A percentile compares a stretch with the other conserved stretches of the same genome.
These are phyloP conservation scores for Oryza meyeriana DNA, from an alignment of 176 grass and related monocot genomes.

Conservation along the genomic window DNA sequence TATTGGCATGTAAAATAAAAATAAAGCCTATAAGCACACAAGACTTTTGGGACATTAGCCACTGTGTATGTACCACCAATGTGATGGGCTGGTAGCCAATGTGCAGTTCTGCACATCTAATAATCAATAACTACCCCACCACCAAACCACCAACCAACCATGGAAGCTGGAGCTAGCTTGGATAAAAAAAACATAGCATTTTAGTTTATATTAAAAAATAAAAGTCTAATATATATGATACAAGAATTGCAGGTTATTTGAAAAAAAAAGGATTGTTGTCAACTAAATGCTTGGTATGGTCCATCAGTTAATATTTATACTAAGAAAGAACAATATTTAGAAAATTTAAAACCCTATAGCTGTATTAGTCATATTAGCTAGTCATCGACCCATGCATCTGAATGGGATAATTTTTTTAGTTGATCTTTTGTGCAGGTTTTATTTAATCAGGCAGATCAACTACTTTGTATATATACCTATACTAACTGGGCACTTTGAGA, in stretches of 20 bases:
- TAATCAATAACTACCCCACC: slow-evolving; percentile 46
- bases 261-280: neutral
- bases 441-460: too few relatives aligned
- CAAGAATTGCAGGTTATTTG: neutral
- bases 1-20: neutral
- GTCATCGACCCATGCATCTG: too few relatives aligned
- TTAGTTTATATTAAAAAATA: neutral
- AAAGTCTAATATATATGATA: neutral
- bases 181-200: slow-evolving; percentile 15
- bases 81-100: slow-evolving; percentile 38
- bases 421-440: too few relatives aligned
- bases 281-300: neutral
- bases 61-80: slow-evolving; percentile 51
- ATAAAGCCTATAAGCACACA: neutral
- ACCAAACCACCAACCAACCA: slow-evolving; percentile 45
- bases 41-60: slow-evolving; percentile 38
- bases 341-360: too few relatives aligned
- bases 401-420: too few relatives aligned
- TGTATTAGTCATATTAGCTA: too few relatives aligned
- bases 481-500: too few relatives aligned
- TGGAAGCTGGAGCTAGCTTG: slow-evolving; percentile 19
- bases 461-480: too few relatives aligned
- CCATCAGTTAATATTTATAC: neutral
- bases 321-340: neutral
- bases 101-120: slow-evolving; percentile 30